phyloP scores from a whole-genome alignment of 164 flowering plant genomes.

The Dillenia suffruticosa region DNA sequence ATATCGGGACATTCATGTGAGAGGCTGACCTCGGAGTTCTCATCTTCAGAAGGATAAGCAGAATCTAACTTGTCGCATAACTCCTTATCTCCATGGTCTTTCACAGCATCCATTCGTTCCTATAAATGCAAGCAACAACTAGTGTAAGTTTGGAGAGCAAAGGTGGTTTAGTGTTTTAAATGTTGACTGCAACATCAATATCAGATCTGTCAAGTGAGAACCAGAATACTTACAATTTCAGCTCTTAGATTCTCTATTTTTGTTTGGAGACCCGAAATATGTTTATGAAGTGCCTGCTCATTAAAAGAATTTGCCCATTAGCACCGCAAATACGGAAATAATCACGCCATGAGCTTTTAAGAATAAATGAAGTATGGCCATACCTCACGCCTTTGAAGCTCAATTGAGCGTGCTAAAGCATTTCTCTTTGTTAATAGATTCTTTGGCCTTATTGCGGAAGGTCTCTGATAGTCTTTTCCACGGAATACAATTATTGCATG shows the following conservation, averaged over 20 bases:
- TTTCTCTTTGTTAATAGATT: slow-evolving; percentile 91
- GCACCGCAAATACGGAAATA: neutral
- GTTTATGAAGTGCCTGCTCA: slow-evolving; percentile 74
- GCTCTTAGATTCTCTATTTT: slow-evolving; percentile 54
- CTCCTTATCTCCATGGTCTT: slow-evolving; percentile 60
- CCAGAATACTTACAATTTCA: slow-evolving; percentile 63
- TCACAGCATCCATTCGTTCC: slow-evolving; percentile 66
- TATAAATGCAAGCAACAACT: slow-evolving; percentile 17
- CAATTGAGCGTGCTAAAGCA: slow-evolving; percentile 93
- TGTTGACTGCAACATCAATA: neutral
- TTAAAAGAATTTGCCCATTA: slow-evolving; percentile 10
- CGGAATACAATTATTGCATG: slow-evolving; percentile 76
- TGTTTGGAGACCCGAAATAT: slow-evolving; percentile 49
- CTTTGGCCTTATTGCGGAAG: slow-evolving; percentile 70
- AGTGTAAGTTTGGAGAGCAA: neutral
- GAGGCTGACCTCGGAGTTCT: slow-evolving; percentile 49
- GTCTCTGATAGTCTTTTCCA: slow-evolving; percentile 81
- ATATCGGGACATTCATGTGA: too few species aligned
- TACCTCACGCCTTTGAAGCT: slow-evolving; percentile 95
- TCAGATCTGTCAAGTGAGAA: slow-evolving; percentile 2
- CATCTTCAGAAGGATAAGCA: slow-evolving; percentile 64
- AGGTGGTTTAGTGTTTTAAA: neutral
- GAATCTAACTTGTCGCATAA: slow-evolving; percentile 64
- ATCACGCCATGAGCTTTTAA: neutral
- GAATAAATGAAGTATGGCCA: neutral